Base-by-base conservation (phyloP, 306 rosid species). In the Sicyos baderoa region DNA sequence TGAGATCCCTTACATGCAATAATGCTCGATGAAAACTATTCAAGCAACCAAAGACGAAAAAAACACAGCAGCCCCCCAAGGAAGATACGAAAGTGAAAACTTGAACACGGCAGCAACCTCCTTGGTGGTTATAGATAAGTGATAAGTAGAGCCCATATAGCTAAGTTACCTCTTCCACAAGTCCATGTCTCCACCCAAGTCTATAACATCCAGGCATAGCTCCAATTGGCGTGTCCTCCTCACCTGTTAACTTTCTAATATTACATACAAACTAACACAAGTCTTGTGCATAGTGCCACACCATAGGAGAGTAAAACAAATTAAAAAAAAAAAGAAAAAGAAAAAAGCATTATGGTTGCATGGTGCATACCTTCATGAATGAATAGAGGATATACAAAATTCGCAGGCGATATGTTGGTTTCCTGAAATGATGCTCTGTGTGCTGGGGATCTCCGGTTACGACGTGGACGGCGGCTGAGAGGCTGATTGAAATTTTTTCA, bases 171-270 rank as follows among this genome's bases (percentile, higher is more conserved):
- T 35, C 42, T 35, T 35, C 42, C 42, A 35, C 7, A 35, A 35
- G 42, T 6, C 42, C 42, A 35, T 35, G 42, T 76, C 99, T 90
- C 99, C 99, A 93, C 12, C 97, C 97, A 79, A 90, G 97, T 86
- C 97, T 79, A 74, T 86, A 93, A 69, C 96, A 93, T 76, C 99
- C 99, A 7, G 97, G 99, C 99, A 93, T 93, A 47, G 99, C 99
- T 40, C 96, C 99, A 76, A 93, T 89, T 0, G 99, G 99, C 0
- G 91, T 79, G 68, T 88, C 97, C 76, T 90, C 95, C 79, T 84
- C 95, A 37, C 99, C 97, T 90, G 95, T 78, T 80, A 76, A 44
- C 76, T 55, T 74, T 23, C 49, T 51, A 51, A 29, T 52, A 47
- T 19, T 45, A 9, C 37, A 19, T 22, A 65, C 14, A 22, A 65